A percentile compares a stretch with the other conserved stretches of the same genome.
Conservation (phyloP, 2,329 filamentous ascomycete genomes). For the Penicillium crustosum region DNA sequence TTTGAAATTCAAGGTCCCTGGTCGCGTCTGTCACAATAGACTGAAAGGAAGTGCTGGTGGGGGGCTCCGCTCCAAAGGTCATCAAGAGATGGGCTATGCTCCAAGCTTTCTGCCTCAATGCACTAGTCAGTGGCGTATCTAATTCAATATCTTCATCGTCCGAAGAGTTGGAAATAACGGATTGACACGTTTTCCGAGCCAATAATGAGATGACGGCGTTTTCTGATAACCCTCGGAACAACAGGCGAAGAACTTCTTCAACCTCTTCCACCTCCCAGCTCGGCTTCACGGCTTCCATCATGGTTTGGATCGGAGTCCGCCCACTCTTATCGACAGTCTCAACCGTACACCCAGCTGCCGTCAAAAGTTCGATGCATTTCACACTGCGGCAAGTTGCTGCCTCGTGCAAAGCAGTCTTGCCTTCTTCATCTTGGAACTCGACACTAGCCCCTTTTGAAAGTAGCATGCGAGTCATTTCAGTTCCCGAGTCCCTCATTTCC, state of each 20-base stretch:
- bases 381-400: not conserved
- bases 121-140: not conserved
- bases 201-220: not conserved
- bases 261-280: not conserved
- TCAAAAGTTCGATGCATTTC: not conserved
- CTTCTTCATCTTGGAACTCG: not conserved
- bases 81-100: not conserved
- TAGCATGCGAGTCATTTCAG: not conserved
- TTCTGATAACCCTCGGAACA: not conserved
- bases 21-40: not conserved
- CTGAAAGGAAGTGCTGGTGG: not conserved
- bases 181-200: not conserved
- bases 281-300: not conserved
- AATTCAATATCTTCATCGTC: not conserved
- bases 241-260: not conserved
- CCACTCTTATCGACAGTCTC: not conserved
- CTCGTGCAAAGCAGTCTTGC: not conserved
- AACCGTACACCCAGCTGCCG: not conserved
- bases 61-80: not conserved
- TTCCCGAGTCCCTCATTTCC: not conserved
- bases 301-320: not conserved
- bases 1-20: not conserved
- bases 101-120: not conserved
- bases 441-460: not conserved
- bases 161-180: not conserved